phyloP scores from a whole-genome alignment of 1,284 basidiomycete species.

The Sporisorium exsertum region DNA sequence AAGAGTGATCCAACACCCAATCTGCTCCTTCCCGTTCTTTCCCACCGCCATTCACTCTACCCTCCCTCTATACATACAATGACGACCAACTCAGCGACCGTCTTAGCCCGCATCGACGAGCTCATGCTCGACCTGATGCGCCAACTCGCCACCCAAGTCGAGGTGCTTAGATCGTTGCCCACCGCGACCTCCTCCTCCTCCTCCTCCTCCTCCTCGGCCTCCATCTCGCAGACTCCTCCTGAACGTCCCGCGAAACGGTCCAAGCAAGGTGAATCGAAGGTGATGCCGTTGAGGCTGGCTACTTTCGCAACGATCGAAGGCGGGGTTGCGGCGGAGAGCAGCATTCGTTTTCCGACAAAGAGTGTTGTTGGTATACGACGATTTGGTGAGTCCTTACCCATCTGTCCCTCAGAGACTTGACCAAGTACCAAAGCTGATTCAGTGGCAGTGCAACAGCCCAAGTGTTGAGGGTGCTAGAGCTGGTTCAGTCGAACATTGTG shows the following conservation, averaged over 20 bases:
- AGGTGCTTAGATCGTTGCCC: not conserved
- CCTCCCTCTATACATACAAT: not conserved
- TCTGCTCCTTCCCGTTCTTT: not conserved
- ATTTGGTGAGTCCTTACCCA: conserved; percentile 20
- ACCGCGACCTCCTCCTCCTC: not conserved
- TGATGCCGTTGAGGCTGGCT: not conserved
- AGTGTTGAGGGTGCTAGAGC: conserved; percentile 38
- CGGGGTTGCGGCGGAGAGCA: not conserved
- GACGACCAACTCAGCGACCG: not conserved
- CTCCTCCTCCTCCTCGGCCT: not conserved
- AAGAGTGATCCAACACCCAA: not conserved
- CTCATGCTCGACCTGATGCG: conserved; percentile 16
- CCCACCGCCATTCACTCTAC: not conserved
- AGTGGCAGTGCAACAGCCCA: conserved; percentile 26
- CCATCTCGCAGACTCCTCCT: not conserved
- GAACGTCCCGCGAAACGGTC: conserved; percentile 7
- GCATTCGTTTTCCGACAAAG: conserved; percentile 19
- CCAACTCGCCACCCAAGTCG: conserved; percentile 13
- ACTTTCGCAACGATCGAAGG: not conserved
- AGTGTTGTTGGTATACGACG: conserved; percentile 9
- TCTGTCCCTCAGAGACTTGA: not conserved
- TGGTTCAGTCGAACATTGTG: conserved; percentile 40
- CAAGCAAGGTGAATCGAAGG: not conserved
- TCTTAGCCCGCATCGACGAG: conserved; percentile 24
- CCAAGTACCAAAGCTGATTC: not conserved